Percentiles rank a stretch among this genome's conserved stretches.
Evolutionary conservation across 2,329 filamentous ascomycete genomes (phyloP).

Genomic region (Colletotrichum tropicale): DNA sequence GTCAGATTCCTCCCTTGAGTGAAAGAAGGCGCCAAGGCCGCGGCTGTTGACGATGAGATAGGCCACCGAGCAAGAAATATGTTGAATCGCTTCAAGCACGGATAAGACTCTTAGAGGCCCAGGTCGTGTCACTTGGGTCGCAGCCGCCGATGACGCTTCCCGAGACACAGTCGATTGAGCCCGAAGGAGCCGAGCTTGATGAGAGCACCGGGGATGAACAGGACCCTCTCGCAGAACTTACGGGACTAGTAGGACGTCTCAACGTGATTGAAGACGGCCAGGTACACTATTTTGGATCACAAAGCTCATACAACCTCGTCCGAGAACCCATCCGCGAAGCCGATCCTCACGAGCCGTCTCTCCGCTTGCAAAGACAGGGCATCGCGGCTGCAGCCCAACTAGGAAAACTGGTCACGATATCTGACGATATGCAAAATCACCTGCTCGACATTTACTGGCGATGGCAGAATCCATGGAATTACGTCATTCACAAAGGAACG

Average conservation of each 20-base stretch:
- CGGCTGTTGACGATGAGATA: not conserved
- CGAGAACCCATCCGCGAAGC: not conserved
- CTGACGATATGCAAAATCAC: constrained; percentile 26
- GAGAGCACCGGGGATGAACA: not conserved
- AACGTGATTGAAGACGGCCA: constrained; percentile 25
- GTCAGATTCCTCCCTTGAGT: not conserved
- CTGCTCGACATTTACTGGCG: constrained; percentile 28
- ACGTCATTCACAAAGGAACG: constrained; percentile 24
- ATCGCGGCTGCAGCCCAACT: constrained; percentile 16
- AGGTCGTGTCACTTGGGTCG: constrained; percentile 3
- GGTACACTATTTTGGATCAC: constrained; percentile 28
- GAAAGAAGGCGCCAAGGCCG: too few relatives aligned
- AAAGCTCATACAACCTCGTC: constrained; percentile 25
- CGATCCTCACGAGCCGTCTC: not conserved
- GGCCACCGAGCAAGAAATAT: constrained; percentile 28
- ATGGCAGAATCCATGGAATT: constrained; percentile 32
- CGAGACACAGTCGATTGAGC: not conserved
- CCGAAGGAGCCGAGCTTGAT: not conserved
- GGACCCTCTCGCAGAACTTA: constrained; percentile 20
- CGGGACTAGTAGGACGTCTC: constrained; percentile 13
- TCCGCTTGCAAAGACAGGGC: constrained; percentile 8
- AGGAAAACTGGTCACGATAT: constrained; percentile 5
- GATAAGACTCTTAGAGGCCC: constrained; percentile 20
- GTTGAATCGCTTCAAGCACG: constrained; percentile 25
- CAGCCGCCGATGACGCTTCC: not conserved